A percentile compares a stretch with the other conserved stretches of the same genome.
These are phyloP conservation scores for Candida peoriensis DNA, from an alignment of 805 yeast species.

Conservation along the genomic window DNA sequence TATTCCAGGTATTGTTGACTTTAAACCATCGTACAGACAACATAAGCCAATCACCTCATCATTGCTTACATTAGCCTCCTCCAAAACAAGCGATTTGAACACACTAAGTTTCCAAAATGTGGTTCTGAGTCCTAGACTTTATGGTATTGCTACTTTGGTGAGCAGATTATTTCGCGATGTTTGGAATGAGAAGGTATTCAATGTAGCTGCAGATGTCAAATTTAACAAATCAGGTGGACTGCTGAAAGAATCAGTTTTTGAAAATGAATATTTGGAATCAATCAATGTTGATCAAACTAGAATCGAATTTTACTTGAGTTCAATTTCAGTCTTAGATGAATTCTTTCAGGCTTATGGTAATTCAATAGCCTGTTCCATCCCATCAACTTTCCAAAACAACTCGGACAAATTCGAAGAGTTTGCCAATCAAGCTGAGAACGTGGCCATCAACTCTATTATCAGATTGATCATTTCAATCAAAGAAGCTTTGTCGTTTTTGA, in stretches of 20 bases:
- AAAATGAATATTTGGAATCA: conserved; percentile 33
- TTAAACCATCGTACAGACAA: conserved; percentile 34
- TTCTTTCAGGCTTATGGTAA: conserved; percentile 64
- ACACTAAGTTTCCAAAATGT: conserved; percentile 60
- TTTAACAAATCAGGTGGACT: conserved; percentile 29
- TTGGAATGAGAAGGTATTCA: conserved; percentile 74
- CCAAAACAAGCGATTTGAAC: conserved; percentile 5
- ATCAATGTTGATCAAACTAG: conserved; percentile 42
- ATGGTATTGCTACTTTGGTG: conserved; percentile 76
- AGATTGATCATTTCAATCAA: conserved; percentile 73
- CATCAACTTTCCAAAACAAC: conserved; percentile 43
- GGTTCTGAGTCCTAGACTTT: conserved; percentile 86
- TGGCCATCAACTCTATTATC: conserved; percentile 75
- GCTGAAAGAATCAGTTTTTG: conserved; percentile 28
- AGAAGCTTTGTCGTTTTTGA: conserved; percentile 85
- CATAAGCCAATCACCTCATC: conserved; percentile 5
- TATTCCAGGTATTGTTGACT: conserved; percentile 37
- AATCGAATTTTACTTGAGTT: conserved; percentile 66
- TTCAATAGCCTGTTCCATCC: conserved; percentile 53
- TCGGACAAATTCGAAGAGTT: conserved; percentile 48
- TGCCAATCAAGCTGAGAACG: conserved; percentile 83
- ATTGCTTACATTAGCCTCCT: conserved; percentile 16
- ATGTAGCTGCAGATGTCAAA: conserved; percentile 27
- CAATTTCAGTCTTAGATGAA: conserved; percentile 62
- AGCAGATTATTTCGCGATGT: conserved; percentile 72